Base-by-base conservation (phyloP, 1,284 basidiomycete genomes). In the Gomphus sp. region DNA sequence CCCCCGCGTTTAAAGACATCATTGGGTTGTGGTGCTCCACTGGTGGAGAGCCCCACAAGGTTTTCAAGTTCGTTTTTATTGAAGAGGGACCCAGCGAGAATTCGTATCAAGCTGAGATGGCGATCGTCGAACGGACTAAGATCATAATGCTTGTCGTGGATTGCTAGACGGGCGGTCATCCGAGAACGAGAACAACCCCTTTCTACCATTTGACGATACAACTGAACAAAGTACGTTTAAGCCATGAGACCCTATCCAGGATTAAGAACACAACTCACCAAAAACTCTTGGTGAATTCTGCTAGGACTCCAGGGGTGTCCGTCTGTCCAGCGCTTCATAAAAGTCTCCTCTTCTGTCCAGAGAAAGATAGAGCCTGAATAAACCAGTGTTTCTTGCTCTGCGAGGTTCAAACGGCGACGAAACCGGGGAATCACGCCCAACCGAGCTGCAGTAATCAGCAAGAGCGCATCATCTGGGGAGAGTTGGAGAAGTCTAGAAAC, bases 321-420 rank as follows among this genome's bases (percentile, higher is more conserved):
- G 69, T 92, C 89, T 68, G 89, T 91, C 89, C 89, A 91, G 22
- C 89, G 78, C 69, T 89, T 91, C 70, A 92, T 91, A 25, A 85
- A 86, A 62, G 87, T 89, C 66, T 91, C 87, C 63, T 87, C 81
- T 67, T 91, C 89, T 65, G 81, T 84, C 72, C 91, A 92, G 52
- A 91, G 85, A 68, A 91, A 92, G 33, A 91, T 81, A 10, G 86
- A 80, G n/a, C 89, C 89, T 58, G 85, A 87, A 63, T 79, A 78
- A 69, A 92, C 88, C 77, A 88, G 84, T 7, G 80, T 77, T 55
- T 82, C 72, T 43, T 84, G 78, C 66, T 92, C 89, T 28, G 83
- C 78, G 65, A 91, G 88, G 67, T 89, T 87, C 60, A 91, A 75
- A 5, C 89, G 81, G 43, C 89, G 81, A 18, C 85, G 87, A 62